Evolutionary conservation across 352 stramenopile genomes (phyloP).

Genomic region (Phytophthora citrophthora): DNA sequence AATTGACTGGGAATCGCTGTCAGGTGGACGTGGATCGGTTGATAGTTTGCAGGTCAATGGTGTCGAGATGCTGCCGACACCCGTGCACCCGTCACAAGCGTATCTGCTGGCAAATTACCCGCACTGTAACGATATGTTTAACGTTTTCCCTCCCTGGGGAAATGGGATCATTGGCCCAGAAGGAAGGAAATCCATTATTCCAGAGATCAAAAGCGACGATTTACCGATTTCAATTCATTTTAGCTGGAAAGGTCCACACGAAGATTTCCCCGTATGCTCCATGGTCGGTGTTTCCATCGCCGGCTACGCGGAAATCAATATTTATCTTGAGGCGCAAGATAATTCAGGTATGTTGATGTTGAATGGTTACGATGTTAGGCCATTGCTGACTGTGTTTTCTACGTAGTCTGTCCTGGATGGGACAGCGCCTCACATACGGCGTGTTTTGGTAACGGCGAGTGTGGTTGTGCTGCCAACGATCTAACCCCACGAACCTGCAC

Average conservation of each 20-base stretch:
- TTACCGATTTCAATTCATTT: constrained; percentile 62
- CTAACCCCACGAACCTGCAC: constrained; percentile 57
- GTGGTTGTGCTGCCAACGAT: constrained; percentile 72
- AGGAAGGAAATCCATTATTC: constrained; percentile 70
- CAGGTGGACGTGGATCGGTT: constrained; percentile 59
- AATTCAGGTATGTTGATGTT: constrained; percentile 53
- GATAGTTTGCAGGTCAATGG: constrained; percentile 70
- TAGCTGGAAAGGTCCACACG: constrained; percentile 66
- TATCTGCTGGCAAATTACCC: constrained; percentile 79
- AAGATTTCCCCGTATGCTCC: constrained; percentile 66
- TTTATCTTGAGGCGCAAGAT: constrained; percentile 85
- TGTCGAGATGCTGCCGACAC: constrained; percentile 59
- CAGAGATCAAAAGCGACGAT: constrained; percentile 48
- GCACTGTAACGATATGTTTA: constrained; percentile 88
- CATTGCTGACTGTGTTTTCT: constrained; percentile 7
- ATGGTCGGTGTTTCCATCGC: constrained; percentile 80
- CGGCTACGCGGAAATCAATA: constrained; percentile 77
- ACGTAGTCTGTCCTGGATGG: constrained; percentile 76
- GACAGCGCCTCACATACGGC: constrained; percentile 47
- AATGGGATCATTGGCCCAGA: constrained; percentile 74
- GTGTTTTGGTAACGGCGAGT: constrained; percentile 77
- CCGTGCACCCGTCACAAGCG: constrained; percentile 64
- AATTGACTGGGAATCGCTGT: constrained; percentile 75
- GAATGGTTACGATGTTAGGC: background rate
- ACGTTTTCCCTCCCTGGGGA: constrained; percentile 77